Base-by-base conservation (phyloP, 2,329 filamentous ascomycete species). In the Colletotrichum somersetense region DNA sequence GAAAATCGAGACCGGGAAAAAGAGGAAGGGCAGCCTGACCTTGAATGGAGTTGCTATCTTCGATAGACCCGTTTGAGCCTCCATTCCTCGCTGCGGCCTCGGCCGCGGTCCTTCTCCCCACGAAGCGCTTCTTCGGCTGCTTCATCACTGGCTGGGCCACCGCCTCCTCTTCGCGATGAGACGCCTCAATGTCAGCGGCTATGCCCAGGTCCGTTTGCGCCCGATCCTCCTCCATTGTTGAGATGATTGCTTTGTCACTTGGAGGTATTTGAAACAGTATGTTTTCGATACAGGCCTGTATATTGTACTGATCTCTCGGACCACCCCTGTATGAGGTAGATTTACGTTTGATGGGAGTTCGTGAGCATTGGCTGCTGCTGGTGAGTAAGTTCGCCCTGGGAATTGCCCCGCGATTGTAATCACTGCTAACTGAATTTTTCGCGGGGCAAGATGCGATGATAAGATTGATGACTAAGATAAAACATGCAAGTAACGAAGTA, bases 81-180 rank as follows among this genome's bases (percentile, higher is more conserved):
- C 77, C 81, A 74, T 81, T 83, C 77, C 85, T 87, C 71, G 86
- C 82, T 12, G 71, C 67, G 52, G 88, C 84, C 76, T 89, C 87
- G 77, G 91, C 89, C 73, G 90, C 87, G 11, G 93, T 89, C 77
- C 92, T 90, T 75, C 94, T 88, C 40, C 96, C 96, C 23, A 99
- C 92, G 76, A 99, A 99, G 70, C 96, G 90, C 82, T 96, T 95
- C 85, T 93, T 97, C 30, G 96, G 96, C 77, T 96, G 92, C 79
- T 88, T 93, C 26, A 85, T 76, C 8, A 81, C 81, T 33, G 84
- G 81, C 59, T 77, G 65, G 59, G 79, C 75, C 55, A 78, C 77
- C 53, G 75, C 75, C 64, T 80, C 76, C 80, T 83, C 78, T 53
- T 81, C 79, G 71, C 80, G 75, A 69, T 83, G 81, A 40, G 67